Base-by-base conservation (phyloP, 768 basidiomycete genomes). In the Kondoa subrosea region DNA sequence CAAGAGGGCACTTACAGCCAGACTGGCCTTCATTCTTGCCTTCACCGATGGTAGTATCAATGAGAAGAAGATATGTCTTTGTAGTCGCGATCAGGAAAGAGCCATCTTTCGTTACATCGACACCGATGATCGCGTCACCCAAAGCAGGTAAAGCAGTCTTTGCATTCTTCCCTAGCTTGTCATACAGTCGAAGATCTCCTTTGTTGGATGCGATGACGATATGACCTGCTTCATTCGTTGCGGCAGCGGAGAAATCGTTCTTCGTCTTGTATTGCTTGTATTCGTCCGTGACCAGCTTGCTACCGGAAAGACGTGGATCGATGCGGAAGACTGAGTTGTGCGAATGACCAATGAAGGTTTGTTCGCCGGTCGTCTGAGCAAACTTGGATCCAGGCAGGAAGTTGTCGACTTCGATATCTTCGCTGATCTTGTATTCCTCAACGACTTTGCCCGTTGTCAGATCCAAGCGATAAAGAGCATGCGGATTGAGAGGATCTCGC, bases 341-440 rank as follows among this genome's bases (percentile, higher is more conserved):
- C 0, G 93, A 95, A 70, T 84, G 82, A 56, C 95, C 95, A 70
- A 97, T 85, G 66, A 99, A 81, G 1, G 95, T 99, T 76, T 95
- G 89, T 76, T 93, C 87, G 61, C 81, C 83, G 56, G 91, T 91
- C 72, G 86, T 95, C 72, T 87, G 91, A 3, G 95, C 92, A 73
- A 90, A 96, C 78, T 99, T 99, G 79, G 82, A 85, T 73, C 91
- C 85, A 2, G 95, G 92, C 1, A 92, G 84, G 76, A 97, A 88
- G 75, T 93, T 86, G 76, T 87, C 82, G 71, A 99, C 88, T 17
- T 82, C 80, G 71, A 97, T 81, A 74, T 87, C 81, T 34, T 96
- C 90, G 75, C 91, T 86, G n/a, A 99, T 85, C 76, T 91, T 93
- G 91, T 91, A 96, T 76, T 99, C 95, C 76, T 99, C 95, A 26